These are phyloP conservation scores for Yarrowia bubula DNA, from an alignment of 805 yeast genomes.

Conservation along the genomic window DNA sequence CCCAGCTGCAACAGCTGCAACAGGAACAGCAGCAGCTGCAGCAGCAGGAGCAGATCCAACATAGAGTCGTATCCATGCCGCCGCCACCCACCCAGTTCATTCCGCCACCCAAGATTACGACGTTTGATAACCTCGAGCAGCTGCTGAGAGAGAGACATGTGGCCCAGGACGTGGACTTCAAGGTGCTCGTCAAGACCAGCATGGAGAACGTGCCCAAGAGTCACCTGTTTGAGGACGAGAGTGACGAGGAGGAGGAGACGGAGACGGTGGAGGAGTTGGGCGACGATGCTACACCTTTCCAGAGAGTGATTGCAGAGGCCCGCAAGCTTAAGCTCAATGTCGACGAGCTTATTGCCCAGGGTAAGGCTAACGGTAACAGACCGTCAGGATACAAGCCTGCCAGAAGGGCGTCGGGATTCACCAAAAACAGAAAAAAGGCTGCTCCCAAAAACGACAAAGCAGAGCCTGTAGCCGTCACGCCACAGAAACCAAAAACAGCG, in stretches of 20 bases:
- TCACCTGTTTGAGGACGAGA: slow-evolving; percentile 33
- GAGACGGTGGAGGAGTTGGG: neutral
- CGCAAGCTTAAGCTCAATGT: slow-evolving; percentile 31
- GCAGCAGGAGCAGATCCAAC: neutral
- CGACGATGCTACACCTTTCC: slow-evolving; percentile 33
- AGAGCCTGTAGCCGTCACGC: neutral
- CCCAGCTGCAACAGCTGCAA: neutral
- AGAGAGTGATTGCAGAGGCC: slow-evolving; percentile 34
- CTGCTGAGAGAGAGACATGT: slow-evolving; percentile 2
- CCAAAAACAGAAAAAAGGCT: slow-evolving; percentile 11
- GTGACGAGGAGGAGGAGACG: slow-evolving; percentile 25
- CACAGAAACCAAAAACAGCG: neutral
- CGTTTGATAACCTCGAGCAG: neutral
- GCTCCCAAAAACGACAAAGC: neutral
- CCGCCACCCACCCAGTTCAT: slow-evolving; percentile 14
- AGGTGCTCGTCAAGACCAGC: slow-evolving; percentile 29
- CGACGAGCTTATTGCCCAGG: slow-evolving; percentile 30
- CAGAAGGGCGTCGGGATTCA: neutral
- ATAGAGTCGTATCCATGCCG: neutral
- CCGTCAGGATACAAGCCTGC: slow-evolving; percentile 14
- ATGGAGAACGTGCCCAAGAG: slow-evolving; percentile 28
- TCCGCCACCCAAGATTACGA: slow-evolving; percentile 11
- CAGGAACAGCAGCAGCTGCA: neutral
- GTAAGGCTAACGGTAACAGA: slow-evolving; percentile 14
- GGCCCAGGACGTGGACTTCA: slow-evolving; percentile 29